Percentiles rank a stretch among this genome's conserved stretches.
Evolutionary conservation across 169 alveolate species (phyloP).

Genomic region (Cryptosporidium xiaoi): DNA sequence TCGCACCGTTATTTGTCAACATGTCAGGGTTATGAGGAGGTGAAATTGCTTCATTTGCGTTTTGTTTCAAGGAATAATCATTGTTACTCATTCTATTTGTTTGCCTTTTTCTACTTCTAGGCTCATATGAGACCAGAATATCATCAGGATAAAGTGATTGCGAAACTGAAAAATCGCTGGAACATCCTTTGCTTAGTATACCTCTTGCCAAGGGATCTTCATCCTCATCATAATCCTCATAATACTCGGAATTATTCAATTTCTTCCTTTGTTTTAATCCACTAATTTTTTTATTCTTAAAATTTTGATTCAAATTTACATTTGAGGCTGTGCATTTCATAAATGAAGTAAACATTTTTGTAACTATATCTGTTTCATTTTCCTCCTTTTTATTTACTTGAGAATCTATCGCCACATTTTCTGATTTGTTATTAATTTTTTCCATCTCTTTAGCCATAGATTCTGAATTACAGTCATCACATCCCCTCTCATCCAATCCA

Average conservation of each 20-base stretch:
- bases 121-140: conserved; percentile 59
- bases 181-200: conserved; percentile 50
- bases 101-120: conserved; percentile 1
- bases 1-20: neutral
- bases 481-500: neutral
- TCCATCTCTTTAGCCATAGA: neutral
- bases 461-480: too few relatives aligned
- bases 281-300: neutral
- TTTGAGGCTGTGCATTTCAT: conserved; percentile 71
- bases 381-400: neutral
- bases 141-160: conserved; percentile 73
- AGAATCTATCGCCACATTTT: neutral
- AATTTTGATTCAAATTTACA: neutral
- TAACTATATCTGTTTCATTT: conserved; percentile 24
- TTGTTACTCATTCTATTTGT: neutral
- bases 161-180: conserved; percentile 58
- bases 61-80: neutral
- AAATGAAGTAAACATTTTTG: conserved; percentile 57
- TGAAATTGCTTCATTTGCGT: neutral
- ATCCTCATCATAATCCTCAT: neutral
- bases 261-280: neutral
- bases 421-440: neutral
- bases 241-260: neutral
- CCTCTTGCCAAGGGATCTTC: conserved; percentile 61
- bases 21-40: neutral